Evolutionary conservation across 2,329 filamentous ascomycete genomes (phyloP).

Genomic region (Talaromyces sp.): DNA sequence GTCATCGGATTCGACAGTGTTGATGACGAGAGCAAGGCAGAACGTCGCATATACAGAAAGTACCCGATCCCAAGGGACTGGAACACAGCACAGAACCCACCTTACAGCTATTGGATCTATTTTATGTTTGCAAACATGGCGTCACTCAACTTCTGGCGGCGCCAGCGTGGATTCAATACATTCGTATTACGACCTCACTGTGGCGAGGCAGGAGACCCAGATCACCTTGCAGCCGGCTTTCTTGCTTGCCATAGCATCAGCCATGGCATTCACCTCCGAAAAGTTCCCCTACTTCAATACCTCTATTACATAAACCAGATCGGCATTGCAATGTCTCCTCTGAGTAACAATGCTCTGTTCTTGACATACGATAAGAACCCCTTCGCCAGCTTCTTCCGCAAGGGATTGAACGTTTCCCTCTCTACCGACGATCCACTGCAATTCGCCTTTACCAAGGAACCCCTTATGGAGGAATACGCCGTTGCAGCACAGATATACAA

Average conservation of each 20-base stretch:
- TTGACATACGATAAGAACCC: conserved; percentile 95
- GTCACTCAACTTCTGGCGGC: conserved; percentile 87
- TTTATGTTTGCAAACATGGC: conserved; percentile 92
- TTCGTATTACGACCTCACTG: conserved; percentile 91
- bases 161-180: conserved; percentile 89
- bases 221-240: conserved; percentile 87
- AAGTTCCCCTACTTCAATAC: conserved; percentile 92
- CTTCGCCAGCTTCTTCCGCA: conserved; percentile 90
- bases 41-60: conserved; percentile 89
- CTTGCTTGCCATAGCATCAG: conserved; percentile 96
- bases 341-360: conserved; percentile 97
- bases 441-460: conserved; percentile 98
- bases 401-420: conserved; percentile 89
- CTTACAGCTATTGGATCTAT: conserved; percentile 99
- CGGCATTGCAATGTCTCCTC: conserved; percentile 97
- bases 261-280: conserved; percentile 85
- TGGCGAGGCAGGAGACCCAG: conserved; percentile 92
- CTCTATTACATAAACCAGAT: conserved; percentile 98
- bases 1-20: conserved; percentile 97
- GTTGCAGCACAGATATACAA: conserved; percentile 99
- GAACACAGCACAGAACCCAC: conserved; percentile 90
- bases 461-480: conserved; percentile 94
- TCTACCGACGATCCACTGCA: conserved; percentile 96
- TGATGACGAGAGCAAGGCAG: conserved; percentile 95
- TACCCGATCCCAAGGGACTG: conserved; percentile 86